Percentiles rank a stretch among this genome's conserved stretches.
Evolutionary conservation across 148 eudicot species (phyloP).

Genomic region (Nepenthes mirabilis): DNA sequence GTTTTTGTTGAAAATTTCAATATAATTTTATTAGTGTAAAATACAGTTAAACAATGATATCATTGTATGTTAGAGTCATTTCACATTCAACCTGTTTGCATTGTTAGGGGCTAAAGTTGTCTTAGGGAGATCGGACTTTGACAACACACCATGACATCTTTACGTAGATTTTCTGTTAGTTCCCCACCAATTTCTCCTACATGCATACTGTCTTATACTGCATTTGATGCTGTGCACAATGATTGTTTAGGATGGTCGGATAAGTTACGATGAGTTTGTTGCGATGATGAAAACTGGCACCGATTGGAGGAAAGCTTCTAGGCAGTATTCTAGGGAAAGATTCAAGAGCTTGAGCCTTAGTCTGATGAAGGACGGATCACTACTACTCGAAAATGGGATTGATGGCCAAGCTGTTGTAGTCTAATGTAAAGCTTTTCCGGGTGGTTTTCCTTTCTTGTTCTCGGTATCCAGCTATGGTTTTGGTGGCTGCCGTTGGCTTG

Average conservation of each 20-base stretch:
- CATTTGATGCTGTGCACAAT: not conserved
- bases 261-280: conserved; percentile 78
- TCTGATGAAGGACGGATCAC: conserved; percentile 81
- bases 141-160: too few species aligned
- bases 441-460: not conserved
- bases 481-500: not conserved
- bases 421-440: conserved; percentile 11
- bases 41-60: too few species aligned
- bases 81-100: too few species aligned
- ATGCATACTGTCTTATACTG: too few species aligned
- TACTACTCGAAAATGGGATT: conserved; percentile 62
- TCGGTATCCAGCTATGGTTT: not conserved
- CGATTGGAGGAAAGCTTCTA: conserved; percentile 90
- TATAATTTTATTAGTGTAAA: too few species aligned
- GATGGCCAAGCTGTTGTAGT: conserved; percentile 55
- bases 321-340: conserved; percentile 86
- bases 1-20: too few species aligned
- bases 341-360: conserved; percentile 70
- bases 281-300: conserved; percentile 95
- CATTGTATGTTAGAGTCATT: too few species aligned
- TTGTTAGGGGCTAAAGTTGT: too few species aligned
- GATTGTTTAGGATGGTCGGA: conserved; percentile 35
- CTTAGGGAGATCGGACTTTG: too few species aligned
- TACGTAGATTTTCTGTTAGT: too few species aligned
- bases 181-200: too few species aligned